A percentile compares a stretch with the other conserved stretches of the same genome.
Evolutionary conservation across 768 basidiomycete genomes (phyloP).

Genomic region (Cystobasidium tubakii): DNA sequence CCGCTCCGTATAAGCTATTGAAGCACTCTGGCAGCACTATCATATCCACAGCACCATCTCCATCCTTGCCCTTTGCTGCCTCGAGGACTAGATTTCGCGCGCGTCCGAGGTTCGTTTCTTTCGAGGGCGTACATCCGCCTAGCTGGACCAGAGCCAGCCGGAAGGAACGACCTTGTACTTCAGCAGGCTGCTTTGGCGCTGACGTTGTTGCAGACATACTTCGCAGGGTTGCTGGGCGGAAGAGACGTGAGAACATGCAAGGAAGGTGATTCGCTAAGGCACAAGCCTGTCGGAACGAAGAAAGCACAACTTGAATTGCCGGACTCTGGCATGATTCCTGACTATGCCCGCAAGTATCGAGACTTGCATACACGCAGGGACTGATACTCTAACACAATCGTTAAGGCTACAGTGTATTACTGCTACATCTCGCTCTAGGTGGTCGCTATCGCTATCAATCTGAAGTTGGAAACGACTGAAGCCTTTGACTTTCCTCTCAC

Average conservation of each 20-base stretch:
- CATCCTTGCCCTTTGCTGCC: slow-evolving; percentile 56
- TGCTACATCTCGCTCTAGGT: neutral
- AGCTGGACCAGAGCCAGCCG: slow-evolving; percentile 84
- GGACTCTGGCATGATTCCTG: neutral
- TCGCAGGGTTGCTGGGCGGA: neutral
- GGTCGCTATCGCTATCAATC: neutral
- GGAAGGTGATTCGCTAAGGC: no score
- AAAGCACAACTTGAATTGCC: neutral
- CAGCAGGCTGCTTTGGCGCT: neutral
- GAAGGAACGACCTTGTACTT: slow-evolving; percentile 55
- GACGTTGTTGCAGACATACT: slow-evolving; percentile 11
- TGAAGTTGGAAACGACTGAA: neutral
- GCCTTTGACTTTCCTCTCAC: neutral
- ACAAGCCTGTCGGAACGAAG: no score
- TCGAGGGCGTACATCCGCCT: slow-evolving; percentile 65
- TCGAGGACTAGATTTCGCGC: slow-evolving; percentile 47
- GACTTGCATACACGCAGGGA: no score
- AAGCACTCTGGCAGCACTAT: slow-evolving; percentile 50
- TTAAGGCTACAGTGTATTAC: no score
- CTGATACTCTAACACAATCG: no score
- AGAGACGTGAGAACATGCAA: neutral
- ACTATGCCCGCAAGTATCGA: no score
- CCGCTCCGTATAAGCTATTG: slow-evolving; percentile 55
- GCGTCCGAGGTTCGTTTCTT: slow-evolving; percentile 70
- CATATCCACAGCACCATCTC: slow-evolving; percentile 74